phyloP scores from a whole-genome alignment of 2,329 filamentous ascomycete species.

The Aspergillus niger region DNA sequence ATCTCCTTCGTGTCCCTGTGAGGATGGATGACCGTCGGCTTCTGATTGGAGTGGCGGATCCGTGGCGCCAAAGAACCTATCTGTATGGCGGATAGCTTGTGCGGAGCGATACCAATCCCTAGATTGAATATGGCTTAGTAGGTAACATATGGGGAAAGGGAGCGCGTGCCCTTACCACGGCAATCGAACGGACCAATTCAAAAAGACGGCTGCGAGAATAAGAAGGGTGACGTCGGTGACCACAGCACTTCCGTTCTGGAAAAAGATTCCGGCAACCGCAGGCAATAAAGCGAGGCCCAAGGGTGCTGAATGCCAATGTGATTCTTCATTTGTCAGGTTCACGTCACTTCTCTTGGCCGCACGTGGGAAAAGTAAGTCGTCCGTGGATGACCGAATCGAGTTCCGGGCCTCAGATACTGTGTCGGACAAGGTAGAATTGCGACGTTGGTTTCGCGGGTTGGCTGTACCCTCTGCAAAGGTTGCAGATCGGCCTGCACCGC shows the following conservation, averaged over 20 bases:
- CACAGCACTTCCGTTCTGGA: constrained; percentile 79
- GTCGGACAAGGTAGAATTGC: constrained; percentile 79
- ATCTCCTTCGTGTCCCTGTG: constrained; percentile 11
- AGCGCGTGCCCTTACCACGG: constrained; percentile 68
- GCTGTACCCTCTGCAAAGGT: constrained; percentile 39
- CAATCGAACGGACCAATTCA: constrained; percentile 88
- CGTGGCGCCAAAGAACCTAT: constrained; percentile 22
- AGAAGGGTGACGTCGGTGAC: constrained; percentile 84
- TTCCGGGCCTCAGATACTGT: constrained; percentile 68
- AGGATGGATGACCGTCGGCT: constrained; percentile 26
- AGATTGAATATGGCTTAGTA: constrained; percentile 8
- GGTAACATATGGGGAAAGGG: background rate
- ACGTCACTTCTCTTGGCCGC: constrained; percentile 38
- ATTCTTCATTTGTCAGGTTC: constrained; percentile 55
- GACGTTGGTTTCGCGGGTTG: constrained; percentile 53
- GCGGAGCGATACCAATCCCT: constrained; percentile 76
- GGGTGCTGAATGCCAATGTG: constrained; percentile 77
- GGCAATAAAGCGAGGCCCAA: constrained; percentile 82
- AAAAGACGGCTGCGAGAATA: constrained; percentile 75
- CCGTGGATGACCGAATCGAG: constrained; percentile 66
- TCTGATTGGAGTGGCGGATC: constrained; percentile 29
- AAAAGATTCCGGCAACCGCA: constrained; percentile 79
- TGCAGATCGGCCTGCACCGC: constrained; percentile 37
- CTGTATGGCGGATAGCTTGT: constrained; percentile 60
- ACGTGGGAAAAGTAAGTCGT: constrained; percentile 67